Evolutionary conservation across 1,284 basidiomycete genomes (phyloP).

Genomic region (Phylloporus sp.): DNA sequence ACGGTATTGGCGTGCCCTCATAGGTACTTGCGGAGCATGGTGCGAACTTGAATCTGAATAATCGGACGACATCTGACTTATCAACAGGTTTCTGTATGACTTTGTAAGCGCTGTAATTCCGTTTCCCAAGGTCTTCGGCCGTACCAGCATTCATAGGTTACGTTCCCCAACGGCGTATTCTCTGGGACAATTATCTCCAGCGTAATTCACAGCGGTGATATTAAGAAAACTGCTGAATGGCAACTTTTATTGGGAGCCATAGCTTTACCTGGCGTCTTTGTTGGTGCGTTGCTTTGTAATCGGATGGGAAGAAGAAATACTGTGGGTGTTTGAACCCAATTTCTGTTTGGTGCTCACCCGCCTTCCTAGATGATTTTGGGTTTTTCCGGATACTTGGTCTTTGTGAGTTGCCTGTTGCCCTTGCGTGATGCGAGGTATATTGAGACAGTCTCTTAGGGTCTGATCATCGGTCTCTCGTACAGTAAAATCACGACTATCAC

Average conservation of each 20-base stretch:
- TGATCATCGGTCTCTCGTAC: slow-evolving; percentile 72
- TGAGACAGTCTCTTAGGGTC: slow-evolving; percentile 36
- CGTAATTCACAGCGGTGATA: slow-evolving; percentile 55
- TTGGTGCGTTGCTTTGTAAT: slow-evolving; percentile 68
- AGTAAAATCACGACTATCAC: slow-evolving; percentile 68
- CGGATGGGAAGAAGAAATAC: slow-evolving; percentile 66
- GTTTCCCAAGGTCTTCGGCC: not conserved
- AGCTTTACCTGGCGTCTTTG: slow-evolving; percentile 66
- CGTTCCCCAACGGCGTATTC: slow-evolving; percentile 76
- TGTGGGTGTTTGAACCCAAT: slow-evolving; percentile 38
- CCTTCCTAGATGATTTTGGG: slow-evolving; percentile 67
- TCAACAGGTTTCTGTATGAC: slow-evolving; percentile 71
- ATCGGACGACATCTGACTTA: slow-evolving; percentile 12
- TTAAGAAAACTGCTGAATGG: slow-evolving; percentile 69
- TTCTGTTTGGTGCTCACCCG: slow-evolving; percentile 3
- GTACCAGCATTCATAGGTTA: slow-evolving; percentile 45
- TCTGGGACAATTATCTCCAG: slow-evolving; percentile 67
- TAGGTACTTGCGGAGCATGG: slow-evolving; percentile 77
- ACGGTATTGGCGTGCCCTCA: slow-evolving; percentile 70
- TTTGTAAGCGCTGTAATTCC: slow-evolving; percentile 47
- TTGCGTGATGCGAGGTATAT: not conserved
- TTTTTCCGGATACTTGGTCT: slow-evolving; percentile 74
- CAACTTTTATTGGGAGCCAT: slow-evolving; percentile 72
- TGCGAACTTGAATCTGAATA: slow-evolving; percentile 29
- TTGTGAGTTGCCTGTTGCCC: slow-evolving; percentile 44